Base-by-base conservation (phyloP, 2,329 filamentous ascomycete genomes). In the Xylaria sp. region DNA sequence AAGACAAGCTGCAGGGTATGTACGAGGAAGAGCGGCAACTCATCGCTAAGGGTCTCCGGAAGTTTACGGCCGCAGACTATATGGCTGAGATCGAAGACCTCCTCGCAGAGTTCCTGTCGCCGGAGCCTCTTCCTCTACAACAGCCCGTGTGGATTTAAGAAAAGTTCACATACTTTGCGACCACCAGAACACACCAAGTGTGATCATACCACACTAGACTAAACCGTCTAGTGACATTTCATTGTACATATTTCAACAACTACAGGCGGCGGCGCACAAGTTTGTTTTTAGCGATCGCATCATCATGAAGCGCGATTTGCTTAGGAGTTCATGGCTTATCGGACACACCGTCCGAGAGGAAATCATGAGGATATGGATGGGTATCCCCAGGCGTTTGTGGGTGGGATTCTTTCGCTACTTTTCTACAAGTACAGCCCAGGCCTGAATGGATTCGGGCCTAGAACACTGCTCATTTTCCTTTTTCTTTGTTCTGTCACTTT, bases 61-160 rank as follows among this genome's bases (percentile, higher is more conserved):
- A 87, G 68, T 90, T 91, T 73, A 82, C 81, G 50, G 90, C 90
- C 8, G 85, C 91, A 54, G 92, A 96, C 69, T 99, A 99, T 76
- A 77, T 95, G 61, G 78, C 79, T 50, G 92, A 96, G 71, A 89
- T 97, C 59, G 82, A 90, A 65, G 83, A 82, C 58, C 75, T 96
- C 11, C 81, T 89, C 68, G 74, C 80, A 54, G 81, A 78, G 60
- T 85, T 88, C 71, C 87, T 89, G 70, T 77, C 60, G 30, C 63
- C 66, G 5, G 67, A 71, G 42, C 61, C 65, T n/a, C 44, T 69
- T 9, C 75, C 76, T 49, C 62, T 66, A 35, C 67, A 68, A 34
- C 67, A 68, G 52, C 66, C 75, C 10, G 72, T 79, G 56, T 84
- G 82, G 82, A 84, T 84, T 64, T 84, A 56, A 67, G 55, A 18